Percentiles rank a stretch among this genome's conserved stretches.
These are phyloP conservation scores for Saccharomyces hybrid DNA, from an alignment of 1,139 yeast species.

Conservation along the genomic window DNA sequence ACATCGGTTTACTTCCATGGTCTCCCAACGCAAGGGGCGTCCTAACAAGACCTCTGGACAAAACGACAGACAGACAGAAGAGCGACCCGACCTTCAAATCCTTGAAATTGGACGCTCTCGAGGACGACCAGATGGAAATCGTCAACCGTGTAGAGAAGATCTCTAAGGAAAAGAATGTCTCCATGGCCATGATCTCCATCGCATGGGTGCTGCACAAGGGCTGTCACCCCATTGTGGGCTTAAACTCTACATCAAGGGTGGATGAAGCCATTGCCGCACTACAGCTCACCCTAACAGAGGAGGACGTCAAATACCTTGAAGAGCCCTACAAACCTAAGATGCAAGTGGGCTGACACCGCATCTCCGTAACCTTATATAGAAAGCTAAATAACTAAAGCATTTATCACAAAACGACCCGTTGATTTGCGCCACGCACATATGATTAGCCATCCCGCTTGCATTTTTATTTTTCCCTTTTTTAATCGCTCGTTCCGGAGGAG, in stretches of 20 bases:
- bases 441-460: not conserved
- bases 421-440: not conserved
- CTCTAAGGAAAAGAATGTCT: constrained; percentile 37
- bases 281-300: constrained; percentile 37
- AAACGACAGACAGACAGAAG: constrained; percentile 11
- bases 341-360: not conserved
- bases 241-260: constrained; percentile 42
- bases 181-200: constrained; percentile 48
- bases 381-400: not conserved
- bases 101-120: constrained; percentile 12
- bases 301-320: constrained; percentile 42
- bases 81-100: constrained; percentile 16
- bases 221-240: constrained; percentile 46
- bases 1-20: constrained; percentile 44
- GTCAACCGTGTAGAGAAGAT: constrained; percentile 46
- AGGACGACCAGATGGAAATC: constrained; percentile 34
- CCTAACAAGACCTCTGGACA: constrained; percentile 37
- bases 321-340: constrained; percentile 39
- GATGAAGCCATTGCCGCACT: constrained; percentile 46
- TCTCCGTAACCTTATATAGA: not conserved
- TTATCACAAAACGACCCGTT: not conserved
- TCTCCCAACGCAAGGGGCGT: constrained; percentile 44
- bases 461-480: not conserved
- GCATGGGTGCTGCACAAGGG: constrained; percentile 52
- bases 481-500: not conserved